Conservation (phyloP, 352 stramenopile species). For the Globisporangium sylvaticum region DNA sequence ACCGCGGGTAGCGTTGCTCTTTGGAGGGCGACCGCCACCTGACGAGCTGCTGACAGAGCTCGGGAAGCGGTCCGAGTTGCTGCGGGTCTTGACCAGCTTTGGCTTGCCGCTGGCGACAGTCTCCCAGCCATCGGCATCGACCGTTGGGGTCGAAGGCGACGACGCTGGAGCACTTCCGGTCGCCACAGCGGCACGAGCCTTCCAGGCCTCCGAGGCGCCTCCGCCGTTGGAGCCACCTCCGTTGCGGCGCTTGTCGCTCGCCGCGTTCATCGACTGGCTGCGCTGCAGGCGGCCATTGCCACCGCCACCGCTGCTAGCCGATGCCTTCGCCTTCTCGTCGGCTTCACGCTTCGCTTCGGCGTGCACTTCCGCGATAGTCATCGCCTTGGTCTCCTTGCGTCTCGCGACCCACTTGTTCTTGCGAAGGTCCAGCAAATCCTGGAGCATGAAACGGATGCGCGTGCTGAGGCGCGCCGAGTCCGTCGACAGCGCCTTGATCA, state of each 20-base stretch:
- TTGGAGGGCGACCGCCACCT: constrained; percentile 28
- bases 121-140: constrained; percentile 71
- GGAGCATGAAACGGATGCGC: constrained; percentile 81
- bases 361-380: constrained; percentile 81
- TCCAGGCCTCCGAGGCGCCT: constrained; percentile 56
- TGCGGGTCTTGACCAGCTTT: constrained; percentile 64
- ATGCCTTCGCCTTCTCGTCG: constrained; percentile 61
- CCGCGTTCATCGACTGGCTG: constrained; percentile 57
- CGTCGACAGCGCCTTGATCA: constrained; percentile 61
- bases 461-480: constrained; percentile 69
- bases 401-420: constrained; percentile 70
- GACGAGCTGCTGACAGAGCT: constrained; percentile 19
- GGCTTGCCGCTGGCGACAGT: constrained; percentile 49
- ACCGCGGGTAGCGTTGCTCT: constrained; percentile 19
- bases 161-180: constrained; percentile 1
- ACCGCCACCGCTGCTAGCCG: constrained; percentile 20
- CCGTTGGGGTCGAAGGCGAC: constrained; percentile 17
- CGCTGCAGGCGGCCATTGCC: constrained; percentile 44
- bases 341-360: constrained; percentile 67
- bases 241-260: constrained; percentile 40
- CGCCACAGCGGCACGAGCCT: constrained; percentile 33
- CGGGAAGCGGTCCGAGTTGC: constrained; percentile 51
- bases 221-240: constrained; percentile 19
- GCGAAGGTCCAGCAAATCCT: constrained; percentile 76
- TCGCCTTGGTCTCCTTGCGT: constrained; percentile 80